Percentiles rank a stretch among this genome's conserved stretches.
Evolutionary conservation across 1,284 basidiomycete genomes (phyloP).

Genomic region (Melampsora abietis-canadensis): DNA sequence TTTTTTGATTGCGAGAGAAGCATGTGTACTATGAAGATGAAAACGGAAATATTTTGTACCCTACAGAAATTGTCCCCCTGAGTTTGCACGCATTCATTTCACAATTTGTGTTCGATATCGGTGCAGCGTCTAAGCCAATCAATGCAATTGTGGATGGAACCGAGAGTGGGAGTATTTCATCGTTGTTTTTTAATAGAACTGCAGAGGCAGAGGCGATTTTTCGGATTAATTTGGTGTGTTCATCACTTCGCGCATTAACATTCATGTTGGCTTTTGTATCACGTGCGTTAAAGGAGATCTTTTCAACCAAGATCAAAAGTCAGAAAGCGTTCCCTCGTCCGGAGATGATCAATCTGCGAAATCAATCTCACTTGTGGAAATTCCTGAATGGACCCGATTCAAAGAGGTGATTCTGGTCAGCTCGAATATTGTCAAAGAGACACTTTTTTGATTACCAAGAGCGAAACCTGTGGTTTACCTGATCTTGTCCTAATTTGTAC

Average conservation of each 20-base stretch:
- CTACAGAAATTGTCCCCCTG: not conserved
- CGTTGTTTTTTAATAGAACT: constrained; percentile 45
- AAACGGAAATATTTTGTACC: not conserved
- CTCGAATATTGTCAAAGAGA: no score
- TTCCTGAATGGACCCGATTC: not conserved
- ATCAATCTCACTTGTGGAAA: not conserved
- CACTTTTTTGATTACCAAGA: no score
- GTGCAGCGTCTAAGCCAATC: constrained; percentile 45
- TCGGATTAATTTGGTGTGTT: constrained; percentile 35
- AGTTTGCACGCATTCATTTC: not conserved
- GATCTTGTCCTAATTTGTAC: constrained; percentile 19
- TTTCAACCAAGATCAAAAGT: not conserved
- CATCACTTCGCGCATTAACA: not conserved
- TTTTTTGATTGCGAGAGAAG: not conserved
- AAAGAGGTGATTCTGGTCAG: no score
- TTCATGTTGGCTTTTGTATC: not conserved
- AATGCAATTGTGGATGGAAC: constrained; percentile 45
- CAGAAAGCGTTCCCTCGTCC: no score
- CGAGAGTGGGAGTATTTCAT: constrained; percentile 36
- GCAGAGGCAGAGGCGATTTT: constrained; percentile 45
- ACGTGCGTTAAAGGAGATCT: not conserved
- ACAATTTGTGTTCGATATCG: not conserved
- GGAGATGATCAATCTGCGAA: no score
- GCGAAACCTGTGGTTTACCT: not conserved
- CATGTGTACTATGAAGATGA: no score